These are phyloP conservation scores for Sugiyamaella valdiviana DNA, from an alignment of 805 yeast species.

Conservation along the genomic window DNA sequence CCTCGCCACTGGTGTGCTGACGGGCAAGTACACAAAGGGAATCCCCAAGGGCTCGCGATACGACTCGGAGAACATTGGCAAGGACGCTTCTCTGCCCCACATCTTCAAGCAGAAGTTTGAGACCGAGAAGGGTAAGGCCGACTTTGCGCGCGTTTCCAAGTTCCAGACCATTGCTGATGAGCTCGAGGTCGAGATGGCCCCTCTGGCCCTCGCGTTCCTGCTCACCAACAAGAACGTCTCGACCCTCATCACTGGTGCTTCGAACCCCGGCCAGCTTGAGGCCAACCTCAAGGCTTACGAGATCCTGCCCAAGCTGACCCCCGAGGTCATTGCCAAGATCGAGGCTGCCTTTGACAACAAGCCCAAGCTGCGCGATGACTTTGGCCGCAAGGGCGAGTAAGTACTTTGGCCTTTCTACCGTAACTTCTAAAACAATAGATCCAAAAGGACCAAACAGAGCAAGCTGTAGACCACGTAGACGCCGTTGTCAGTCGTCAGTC, in stretches of 20 bases:
- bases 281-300: constrained; percentile 29
- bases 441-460: too few species aligned
- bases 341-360: constrained; percentile 29
- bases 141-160: constrained; percentile 23
- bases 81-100: constrained; percentile 11
- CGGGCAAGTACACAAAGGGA: constrained; percentile 30
- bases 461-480: too few species aligned
- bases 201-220: constrained; percentile 30
- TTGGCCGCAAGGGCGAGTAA: constrained; percentile 13
- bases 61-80: constrained; percentile 13
- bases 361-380: constrained; percentile 14
- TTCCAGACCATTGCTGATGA: constrained; percentile 25
- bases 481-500: too few species aligned
- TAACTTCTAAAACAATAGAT: neutral
- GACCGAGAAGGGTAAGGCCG: constrained; percentile 22
- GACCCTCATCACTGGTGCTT: constrained; percentile 30
- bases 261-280: constrained; percentile 26
- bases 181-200: constrained; percentile 25
- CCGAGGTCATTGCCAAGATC: constrained; percentile 24
- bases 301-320: constrained; percentile 25
- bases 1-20: constrained; percentile 29
- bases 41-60: constrained; percentile 25
- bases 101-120: constrained; percentile 17
- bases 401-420: neutral
- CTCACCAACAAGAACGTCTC: constrained; percentile 29